These are phyloP conservation scores for Rhizophagus sp. DNA, from an alignment of 192 early-diverging fungal genomes.

Conservation along the genomic window DNA sequence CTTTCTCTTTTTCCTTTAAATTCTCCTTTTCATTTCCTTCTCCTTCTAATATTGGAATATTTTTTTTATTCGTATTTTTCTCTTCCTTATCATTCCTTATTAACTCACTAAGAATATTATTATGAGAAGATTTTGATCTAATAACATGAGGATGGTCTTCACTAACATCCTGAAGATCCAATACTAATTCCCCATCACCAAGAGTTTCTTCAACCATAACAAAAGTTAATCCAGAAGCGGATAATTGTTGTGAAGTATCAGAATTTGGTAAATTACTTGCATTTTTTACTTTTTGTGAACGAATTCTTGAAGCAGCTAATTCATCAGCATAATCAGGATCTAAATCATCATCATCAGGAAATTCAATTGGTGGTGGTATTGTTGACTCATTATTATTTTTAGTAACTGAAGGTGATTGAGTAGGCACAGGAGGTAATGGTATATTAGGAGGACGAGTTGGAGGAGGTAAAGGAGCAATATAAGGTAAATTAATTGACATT, in stretches of 20 bases:
- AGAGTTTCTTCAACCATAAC: constrained; percentile 9
- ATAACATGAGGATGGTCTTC: not conserved
- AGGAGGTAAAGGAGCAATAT: constrained; percentile 7
- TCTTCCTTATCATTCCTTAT: not conserved
- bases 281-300: not conserved
- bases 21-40: too few species aligned
- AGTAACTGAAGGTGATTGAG: not conserved
- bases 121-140: not conserved
- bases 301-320: constrained; percentile 17
- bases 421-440: constrained; percentile 20
- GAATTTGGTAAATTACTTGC: not conserved
- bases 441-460: constrained; percentile 3
- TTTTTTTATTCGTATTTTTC: not conserved
- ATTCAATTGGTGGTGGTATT: constrained; percentile 4
- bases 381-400: not conserved
- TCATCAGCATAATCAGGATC: constrained; percentile 31
- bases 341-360: constrained; percentile 26
- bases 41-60: too few species aligned
- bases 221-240: not conserved
- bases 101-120: not conserved
- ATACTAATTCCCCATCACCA: constrained; percentile 9
- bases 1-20: too few species aligned
- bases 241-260: not conserved
- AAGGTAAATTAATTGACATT: not conserved
- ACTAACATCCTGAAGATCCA: not conserved